Evolutionary conservation across 108 stramenopile species (phyloP).

Genomic region (Nannochloropsis granulata): DNA sequence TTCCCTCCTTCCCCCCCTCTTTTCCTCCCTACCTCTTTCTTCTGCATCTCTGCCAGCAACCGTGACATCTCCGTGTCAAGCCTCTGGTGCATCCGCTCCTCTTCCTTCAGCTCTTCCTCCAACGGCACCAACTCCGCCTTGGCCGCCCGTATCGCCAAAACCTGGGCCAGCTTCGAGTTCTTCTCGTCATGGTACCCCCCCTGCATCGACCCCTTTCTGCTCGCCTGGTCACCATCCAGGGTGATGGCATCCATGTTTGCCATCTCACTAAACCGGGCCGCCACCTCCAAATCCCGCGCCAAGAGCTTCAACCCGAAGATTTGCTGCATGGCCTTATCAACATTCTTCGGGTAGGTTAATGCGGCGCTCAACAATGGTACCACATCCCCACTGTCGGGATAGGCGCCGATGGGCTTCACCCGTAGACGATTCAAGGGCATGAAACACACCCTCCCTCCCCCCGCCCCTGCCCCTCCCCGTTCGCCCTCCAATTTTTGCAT

Average conservation of each 20-base stretch:
- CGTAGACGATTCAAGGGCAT: conserved; percentile 83
- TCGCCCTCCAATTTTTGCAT: conserved; percentile 68
- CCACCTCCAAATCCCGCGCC: conserved; percentile 17
- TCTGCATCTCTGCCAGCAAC: conserved; percentile 21
- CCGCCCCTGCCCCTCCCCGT: conserved; percentile 8
- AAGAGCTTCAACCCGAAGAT: conserved; percentile 84
- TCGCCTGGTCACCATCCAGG: conserved; percentile 86
- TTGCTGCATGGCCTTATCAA: conserved; percentile 70
- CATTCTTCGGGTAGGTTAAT: conserved; percentile 50
- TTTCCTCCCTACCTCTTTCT: conserved; percentile 9
- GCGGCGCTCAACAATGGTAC: conserved; percentile 11
- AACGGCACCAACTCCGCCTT: conserved; percentile 30
- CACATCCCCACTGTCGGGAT: conserved; percentile 18
- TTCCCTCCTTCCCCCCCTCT: not conserved
- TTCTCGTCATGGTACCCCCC: conserved; percentile 68
- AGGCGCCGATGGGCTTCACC: conserved; percentile 32
- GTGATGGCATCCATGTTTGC: conserved; percentile 81
- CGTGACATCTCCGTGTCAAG: conserved; percentile 10
- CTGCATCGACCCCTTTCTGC: conserved; percentile 67
- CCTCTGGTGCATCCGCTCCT: conserved; percentile 2
- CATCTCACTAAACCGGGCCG: not conserved
- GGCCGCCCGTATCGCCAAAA: conserved; percentile 39
- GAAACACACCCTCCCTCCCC: conserved; percentile 87
- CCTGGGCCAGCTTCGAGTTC: conserved; percentile 38
- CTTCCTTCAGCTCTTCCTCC: not conserved